Evolutionary conservation across 139 green algal species (phyloP), one percentile per base, ranked within the genome.

Genomic region (Yamagishiella unicocca): DNA sequence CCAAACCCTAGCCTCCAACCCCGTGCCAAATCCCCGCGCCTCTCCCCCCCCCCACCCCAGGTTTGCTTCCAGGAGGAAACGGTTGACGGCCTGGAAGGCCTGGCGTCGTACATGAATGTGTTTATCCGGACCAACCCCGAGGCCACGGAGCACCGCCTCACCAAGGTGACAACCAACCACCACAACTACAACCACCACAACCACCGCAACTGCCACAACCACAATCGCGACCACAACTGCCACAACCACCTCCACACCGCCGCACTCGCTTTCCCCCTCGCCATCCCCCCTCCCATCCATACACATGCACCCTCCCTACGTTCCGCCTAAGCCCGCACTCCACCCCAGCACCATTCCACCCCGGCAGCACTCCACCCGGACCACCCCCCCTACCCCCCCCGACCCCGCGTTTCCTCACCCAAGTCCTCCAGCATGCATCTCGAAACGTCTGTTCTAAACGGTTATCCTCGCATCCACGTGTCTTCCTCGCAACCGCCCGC

Each of bases 21-120:
- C 50, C 50, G 12, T 58, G 17, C 50, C 50, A 12, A 25, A 12
- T n/a, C 19, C 64, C 35, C 67, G 14, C 29, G 6, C 10, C n/a
- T 2, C 19, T 1, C 45, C 31, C 45, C 73, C 43, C 8, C 45
- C 45, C 4, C n/a, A 7, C 29, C 74, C 4, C 79, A 85, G 79
- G n/a, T 85, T 0, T 53, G 61, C 19, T 90, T 93, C 72, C 43
- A 81, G 54, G 38, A 88, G 82, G 70, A 82, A 6, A 85, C 25
- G 24, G 88, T 93, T 46, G 90, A 94, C 76, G 83, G 58, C 4
- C 37, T 87, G 62, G 72, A 83, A 21, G 92, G 92, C 5, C 84
- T 95, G 85, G 17, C 66, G 0, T 87, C 92, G 14, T 95, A 95
- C 89, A 95, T 95, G 92, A 93, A 94, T 66, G 85, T 94, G 4